Evolutionary conservation across 441 rosid genomes (phyloP), one percentile per base, ranked within the genome.

Genomic region (Croton laevigatus): DNA sequence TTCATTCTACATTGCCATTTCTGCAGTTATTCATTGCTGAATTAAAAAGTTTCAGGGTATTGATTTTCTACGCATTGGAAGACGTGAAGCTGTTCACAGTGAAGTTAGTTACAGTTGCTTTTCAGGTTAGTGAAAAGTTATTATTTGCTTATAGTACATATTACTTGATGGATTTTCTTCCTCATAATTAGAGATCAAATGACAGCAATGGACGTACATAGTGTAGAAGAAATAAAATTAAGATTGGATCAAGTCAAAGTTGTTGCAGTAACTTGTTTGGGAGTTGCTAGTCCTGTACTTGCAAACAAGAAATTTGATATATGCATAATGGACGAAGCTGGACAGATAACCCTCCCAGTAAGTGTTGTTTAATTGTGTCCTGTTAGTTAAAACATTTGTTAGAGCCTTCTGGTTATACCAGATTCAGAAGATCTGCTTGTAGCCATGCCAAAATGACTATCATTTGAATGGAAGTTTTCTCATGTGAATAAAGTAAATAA

Each of bases 311-410:
- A 78, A 76, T 96, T 96, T 76, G 98, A 96, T 64, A 85, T 96
- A 9, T 96, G 99, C 85, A 93, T 91, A 73, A 86, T 93, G 84
- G 99, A 96, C 80, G 99, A 96, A 86, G 99, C 99, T 75, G 99
- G 98, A 78, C 98, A 96, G 87, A 91, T 85, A 71, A 90, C 97
- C 64, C 83, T 93, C 63, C 99, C 98, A 14, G 99, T 90, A 82
- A 68, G 97, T 77, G 69, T 59, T 81, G 48, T 71, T 58, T 71
- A 45, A 49, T 49, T 53, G 42, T 44, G 38, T 49, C n/a, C 10
- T 4, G 23, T 60, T 22, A 37, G 12, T 23, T 22, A n/a, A 16
- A 38, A 27, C 19, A 63, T 53, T 40, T 42, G 68, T 38, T 16
- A 49, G 16, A 10, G 8, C n/a, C 16, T 27, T 62, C 12, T 36